Percentiles rank a stretch among this genome's conserved stretches.
Evolutionary conservation across 805 yeast genomes (phyloP).

Genomic region (Kregervanrija delftensis): DNA sequence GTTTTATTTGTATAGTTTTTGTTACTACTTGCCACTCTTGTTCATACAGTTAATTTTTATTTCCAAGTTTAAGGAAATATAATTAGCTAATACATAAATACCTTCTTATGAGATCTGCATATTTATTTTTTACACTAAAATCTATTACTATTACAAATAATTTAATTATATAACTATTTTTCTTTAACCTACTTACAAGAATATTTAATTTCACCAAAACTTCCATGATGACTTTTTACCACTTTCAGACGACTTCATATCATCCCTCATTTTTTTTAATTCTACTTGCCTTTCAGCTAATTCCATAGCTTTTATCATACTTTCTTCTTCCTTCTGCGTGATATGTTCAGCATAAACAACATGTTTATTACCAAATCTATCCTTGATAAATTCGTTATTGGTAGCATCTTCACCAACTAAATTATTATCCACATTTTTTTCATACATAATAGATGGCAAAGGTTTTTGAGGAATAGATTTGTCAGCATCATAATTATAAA

Average conservation of each 20-base stretch:
- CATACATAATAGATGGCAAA: constrained; percentile 29
- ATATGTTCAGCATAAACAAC: constrained; percentile 67
- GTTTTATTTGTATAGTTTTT: too few species aligned
- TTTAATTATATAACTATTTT: too few species aligned
- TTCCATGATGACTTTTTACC: constrained; percentile 21
- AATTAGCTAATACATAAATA: too few species aligned
- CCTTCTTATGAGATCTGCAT: too few species aligned
- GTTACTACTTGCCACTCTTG: too few species aligned
- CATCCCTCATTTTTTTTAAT: constrained; percentile 12
- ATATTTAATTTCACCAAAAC: constrained; percentile 16
- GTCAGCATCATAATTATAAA: constrained; percentile 37
- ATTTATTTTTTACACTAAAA: too few species aligned
- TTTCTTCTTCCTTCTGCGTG: constrained; percentile 62
- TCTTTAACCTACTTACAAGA: too few species aligned
- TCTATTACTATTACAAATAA: too few species aligned
- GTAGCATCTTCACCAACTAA: constrained; percentile 27
- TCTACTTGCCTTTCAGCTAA: constrained; percentile 31
- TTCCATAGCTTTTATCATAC: constrained; percentile 37
- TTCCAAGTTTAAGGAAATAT: too few species aligned
- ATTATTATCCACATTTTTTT: constrained; percentile 30
- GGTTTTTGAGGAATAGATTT: constrained; percentile 34
- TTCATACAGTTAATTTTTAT: too few species aligned
- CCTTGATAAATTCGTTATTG: constrained; percentile 44
- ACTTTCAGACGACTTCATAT: not conserved
- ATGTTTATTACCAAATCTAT: constrained; percentile 59